Conservation (phyloP, 169 alveolate genomes). For the Plasmodium ovale region DNA sequence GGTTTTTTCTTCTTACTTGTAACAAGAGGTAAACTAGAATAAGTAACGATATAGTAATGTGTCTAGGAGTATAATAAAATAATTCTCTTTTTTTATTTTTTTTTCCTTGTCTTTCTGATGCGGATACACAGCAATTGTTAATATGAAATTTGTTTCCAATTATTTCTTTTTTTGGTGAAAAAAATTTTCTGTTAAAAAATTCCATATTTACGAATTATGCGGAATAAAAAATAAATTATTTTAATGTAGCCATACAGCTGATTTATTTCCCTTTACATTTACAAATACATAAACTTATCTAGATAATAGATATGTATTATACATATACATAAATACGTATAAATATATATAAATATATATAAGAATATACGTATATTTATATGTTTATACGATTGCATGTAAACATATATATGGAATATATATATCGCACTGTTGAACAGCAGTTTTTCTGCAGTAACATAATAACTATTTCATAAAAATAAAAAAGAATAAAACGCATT, state of each 20-base stretch:
- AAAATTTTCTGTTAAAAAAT: slow-evolving; percentile 15
- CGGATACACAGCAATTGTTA: slow-evolving; percentile 1
- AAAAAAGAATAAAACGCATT: too few relatives aligned
- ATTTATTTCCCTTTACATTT: slow-evolving; percentile 9
- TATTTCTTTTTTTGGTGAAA: slow-evolving; percentile 1
- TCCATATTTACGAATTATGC: slow-evolving; percentile 17
- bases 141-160: background rate
- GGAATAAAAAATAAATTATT: background rate
- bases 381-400: too few relatives aligned
- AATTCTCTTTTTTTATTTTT: slow-evolving; percentile 1
- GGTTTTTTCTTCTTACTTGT: background rate
- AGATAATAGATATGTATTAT: too few relatives aligned
- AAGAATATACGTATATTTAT: too few relatives aligned
- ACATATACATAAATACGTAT: too few relatives aligned
- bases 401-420: too few relatives aligned
- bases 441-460: too few relatives aligned
- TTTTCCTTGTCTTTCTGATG: background rate
- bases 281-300: too few relatives aligned
- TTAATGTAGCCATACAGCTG: background rate
- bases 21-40: background rate
- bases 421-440: too few relatives aligned
- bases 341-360: too few relatives aligned
- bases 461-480: too few relatives aligned
- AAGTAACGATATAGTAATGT: background rate
- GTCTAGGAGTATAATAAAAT: background rate